phyloP scores from a whole-genome alignment of 352 stramenopile genomes.

The Elongisporangium senticosum region DNA sequence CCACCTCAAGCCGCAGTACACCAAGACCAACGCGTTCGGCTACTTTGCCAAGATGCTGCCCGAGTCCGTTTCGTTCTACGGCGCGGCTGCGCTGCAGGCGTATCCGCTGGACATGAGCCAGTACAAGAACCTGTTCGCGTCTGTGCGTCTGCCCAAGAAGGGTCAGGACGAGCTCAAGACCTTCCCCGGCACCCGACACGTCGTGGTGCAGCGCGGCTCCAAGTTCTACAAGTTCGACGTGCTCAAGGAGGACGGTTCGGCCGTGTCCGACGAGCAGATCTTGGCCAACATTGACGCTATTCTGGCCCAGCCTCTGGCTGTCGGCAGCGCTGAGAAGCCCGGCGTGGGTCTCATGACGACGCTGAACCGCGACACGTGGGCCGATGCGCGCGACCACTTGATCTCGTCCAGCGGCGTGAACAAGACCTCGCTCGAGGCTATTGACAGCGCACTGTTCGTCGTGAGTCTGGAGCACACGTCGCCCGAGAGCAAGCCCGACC shows the following conservation, averaged over 20 bases:
- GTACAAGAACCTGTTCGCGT: slow-evolving; percentile 88
- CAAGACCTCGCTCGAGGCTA: slow-evolving; percentile 63
- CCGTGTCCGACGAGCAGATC: slow-evolving; percentile 71
- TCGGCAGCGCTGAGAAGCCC: slow-evolving; percentile 24
- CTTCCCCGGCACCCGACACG: slow-evolving; percentile 53
- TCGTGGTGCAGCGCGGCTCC: slow-evolving; percentile 82
- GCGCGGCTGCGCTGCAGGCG: slow-evolving; percentile 71
- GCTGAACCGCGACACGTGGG: slow-evolving; percentile 81
- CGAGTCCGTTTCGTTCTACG: slow-evolving; percentile 84
- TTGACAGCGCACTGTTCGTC: slow-evolving; percentile 86
- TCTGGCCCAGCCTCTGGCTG: slow-evolving; percentile 48
- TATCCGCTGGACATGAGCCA: slow-evolving; percentile 92
- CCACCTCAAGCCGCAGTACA: slow-evolving; percentile 80
- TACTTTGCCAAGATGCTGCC: slow-evolving; percentile 82
- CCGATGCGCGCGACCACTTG: slow-evolving; percentile 52
- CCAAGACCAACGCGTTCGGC: slow-evolving; percentile 76
- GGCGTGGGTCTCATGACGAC: slow-evolving; percentile 79
- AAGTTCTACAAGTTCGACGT: slow-evolving; percentile 88
- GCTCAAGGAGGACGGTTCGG: slow-evolving; percentile 49
- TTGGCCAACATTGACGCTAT: slow-evolving; percentile 84
- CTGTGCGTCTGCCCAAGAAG: slow-evolving; percentile 56
- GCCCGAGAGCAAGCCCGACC: slow-evolving; percentile 43
- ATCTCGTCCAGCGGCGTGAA: slow-evolving; percentile 48
- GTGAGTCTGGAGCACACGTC: slow-evolving; percentile 71
- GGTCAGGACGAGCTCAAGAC: slow-evolving; percentile 73